Conservation (phyloP, 768 basidiomycete genomes). For the Mycena galopus region DNA sequence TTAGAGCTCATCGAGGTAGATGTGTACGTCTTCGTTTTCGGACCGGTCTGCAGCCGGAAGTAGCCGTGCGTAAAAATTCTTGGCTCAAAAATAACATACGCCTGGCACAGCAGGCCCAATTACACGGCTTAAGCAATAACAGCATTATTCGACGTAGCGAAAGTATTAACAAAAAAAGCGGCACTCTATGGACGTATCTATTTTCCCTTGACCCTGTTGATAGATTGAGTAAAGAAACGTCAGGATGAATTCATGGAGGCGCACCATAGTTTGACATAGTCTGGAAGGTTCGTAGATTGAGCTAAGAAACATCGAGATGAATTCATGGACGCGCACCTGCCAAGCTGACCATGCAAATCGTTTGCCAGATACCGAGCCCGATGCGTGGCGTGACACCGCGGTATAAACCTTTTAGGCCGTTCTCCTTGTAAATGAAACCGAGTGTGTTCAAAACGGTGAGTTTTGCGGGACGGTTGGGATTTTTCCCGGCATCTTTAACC, state of each 20-base stretch:
- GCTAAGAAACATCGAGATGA: neutral
- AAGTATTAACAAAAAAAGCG: slow-evolving; percentile 41
- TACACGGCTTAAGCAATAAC: slow-evolving; percentile 34
- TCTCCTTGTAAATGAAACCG: slow-evolving; percentile 95
- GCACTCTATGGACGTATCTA: slow-evolving; percentile 34
- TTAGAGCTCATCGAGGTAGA: slow-evolving; percentile 2
- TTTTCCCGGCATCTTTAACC: slow-evolving; percentile 79
- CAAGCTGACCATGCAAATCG: slow-evolving; percentile 98
- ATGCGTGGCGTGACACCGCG: slow-evolving; percentile 98
- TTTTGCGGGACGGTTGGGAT: slow-evolving; percentile 89
- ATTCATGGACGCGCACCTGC: slow-evolving; percentile 70
- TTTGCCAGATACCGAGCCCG: slow-evolving; percentile 96
- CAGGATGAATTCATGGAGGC: neutral
- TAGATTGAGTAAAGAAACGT: slow-evolving; percentile 31
- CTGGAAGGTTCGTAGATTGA: too few relatives aligned
- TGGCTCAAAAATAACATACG: neutral
- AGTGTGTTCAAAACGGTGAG: slow-evolving; percentile 93
- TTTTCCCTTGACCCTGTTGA: slow-evolving; percentile 65
- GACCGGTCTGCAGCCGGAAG: neutral
- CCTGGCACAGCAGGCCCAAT: slow-evolving; percentile 5
- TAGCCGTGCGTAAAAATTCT: too few relatives aligned
- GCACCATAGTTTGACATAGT: too few relatives aligned
- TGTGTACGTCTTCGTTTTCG: neutral
- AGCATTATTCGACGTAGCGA: slow-evolving; percentile 38
- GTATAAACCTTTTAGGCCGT: slow-evolving; percentile 96